Conservation (phyloP, 225 moss, liverwort and hornwort genomes). For the Rhytidiadelphus loreus region DNA sequence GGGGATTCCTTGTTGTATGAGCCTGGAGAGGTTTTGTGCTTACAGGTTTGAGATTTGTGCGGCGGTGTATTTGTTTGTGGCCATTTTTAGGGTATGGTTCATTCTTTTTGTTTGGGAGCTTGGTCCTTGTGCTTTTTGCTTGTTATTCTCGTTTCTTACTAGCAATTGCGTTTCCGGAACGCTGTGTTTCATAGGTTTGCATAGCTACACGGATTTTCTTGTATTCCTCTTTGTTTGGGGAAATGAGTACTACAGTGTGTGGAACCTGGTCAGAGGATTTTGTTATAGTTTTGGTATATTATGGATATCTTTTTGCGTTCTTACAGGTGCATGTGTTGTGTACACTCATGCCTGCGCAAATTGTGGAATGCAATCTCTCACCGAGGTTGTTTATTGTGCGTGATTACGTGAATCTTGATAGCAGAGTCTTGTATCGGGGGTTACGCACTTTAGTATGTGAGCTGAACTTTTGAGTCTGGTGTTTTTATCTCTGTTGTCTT, state of each 20-base stretch:
- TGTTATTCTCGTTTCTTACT: neutral
- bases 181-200: neutral
- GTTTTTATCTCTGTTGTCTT: neutral
- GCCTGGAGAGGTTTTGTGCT: neutral
- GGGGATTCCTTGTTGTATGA: neutral
- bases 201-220: neutral
- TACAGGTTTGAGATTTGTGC: neutral
- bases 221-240: neutral
- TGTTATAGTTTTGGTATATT: neutral
- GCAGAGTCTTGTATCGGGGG: neutral
- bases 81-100: conserved; percentile 7
- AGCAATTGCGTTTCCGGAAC: neutral
- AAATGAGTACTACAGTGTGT: neutral
- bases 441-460: neutral
- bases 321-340: neutral
- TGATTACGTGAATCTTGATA: neutral
- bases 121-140: neutral
- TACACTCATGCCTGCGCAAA: neutral
- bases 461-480: neutral
- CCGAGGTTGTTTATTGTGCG: neutral
- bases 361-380: neutral
- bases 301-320: neutral
- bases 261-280: no score
- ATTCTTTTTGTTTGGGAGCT: neutral
- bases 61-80: neutral